Base-by-base conservation (phyloP, 371 early-diverging fungal genomes). In the Syncephalastrum sp. region DNA sequence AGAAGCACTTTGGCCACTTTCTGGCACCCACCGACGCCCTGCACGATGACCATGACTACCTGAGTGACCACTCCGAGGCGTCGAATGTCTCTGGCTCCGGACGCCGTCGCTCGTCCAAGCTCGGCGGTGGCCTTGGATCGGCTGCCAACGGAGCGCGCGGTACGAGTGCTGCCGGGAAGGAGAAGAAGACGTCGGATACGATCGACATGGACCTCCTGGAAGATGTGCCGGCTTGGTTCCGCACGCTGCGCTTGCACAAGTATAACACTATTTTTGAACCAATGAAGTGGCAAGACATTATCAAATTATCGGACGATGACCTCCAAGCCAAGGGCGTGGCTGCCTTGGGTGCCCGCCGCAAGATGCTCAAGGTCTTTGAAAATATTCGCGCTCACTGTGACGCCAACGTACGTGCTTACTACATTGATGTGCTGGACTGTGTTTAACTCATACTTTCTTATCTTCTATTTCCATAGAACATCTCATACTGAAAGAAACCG, bases 331-430 rank as follows among this genome's bases (percentile, higher is more conserved):
- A 88, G 64, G 98, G 98, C 5, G 96, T 98, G 5, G 82, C 90
- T 8, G 97, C 97, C 29, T 82, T 96, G 59, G 97, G 97, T 42
- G 98, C 97, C 7, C 85, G 98, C 54, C 84, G 94, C 60, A 98
- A 98, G 72, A 90, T 98, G 90, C 75, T 96, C 53, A 96, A 95
- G 70, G 94, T 95, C 27, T 98, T 98, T 80, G 96, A 95, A 60
- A 78, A 85, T 24, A 83, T 98, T 41, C 79, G 81, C 54, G 58
- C 64, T 5, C 77, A 80, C 54, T 80, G 80, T 61, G 75, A 76
- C 38, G 71, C 65, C 15, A 76, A 76, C 56, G 80, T 80, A 71
- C 71, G 80, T 66, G 6, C 7, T 24, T 7, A n/a, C 5, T 4
- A 52, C 3, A 14, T 12, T 56, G 25, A 54, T 53, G 2, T 21